phyloP scores from a whole-genome alignment of 306 rosid species.

The Pyrus communis region DNA sequence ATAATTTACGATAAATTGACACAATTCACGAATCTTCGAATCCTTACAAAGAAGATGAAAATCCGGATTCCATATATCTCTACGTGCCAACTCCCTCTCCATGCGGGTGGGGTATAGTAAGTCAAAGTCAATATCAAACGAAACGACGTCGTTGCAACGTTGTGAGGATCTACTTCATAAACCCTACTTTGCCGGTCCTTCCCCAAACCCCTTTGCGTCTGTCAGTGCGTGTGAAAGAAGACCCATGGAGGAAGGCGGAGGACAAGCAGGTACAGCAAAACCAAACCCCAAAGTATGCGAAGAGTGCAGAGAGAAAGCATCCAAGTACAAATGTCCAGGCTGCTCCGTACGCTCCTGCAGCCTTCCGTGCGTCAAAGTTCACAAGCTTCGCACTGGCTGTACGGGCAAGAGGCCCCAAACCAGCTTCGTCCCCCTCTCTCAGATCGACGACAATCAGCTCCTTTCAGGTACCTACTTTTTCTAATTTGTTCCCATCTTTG shows the following conservation, averaged over 20 bases:
- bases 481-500: not conserved
- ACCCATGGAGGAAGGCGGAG: slow-evolving; percentile 22
- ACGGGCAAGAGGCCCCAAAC: slow-evolving; percentile 66
- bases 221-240: not conserved
- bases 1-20: too few species aligned
- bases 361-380: slow-evolving; percentile 77
- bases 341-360: slow-evolving; percentile 76
- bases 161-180: too few species aligned
- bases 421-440: slow-evolving; percentile 62
- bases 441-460: slow-evolving; percentile 53
- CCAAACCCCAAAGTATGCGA: slow-evolving; percentile 28
- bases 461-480: slow-evolving; percentile 55
- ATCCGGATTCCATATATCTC: too few species aligned
- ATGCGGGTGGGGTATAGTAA: too few species aligned
- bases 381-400: slow-evolving; percentile 65
- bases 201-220: not conserved
- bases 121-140: too few species aligned
- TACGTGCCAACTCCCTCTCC: too few species aligned
- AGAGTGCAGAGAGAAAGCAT: slow-evolving; percentile 64
- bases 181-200: not conserved
- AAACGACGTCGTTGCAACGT: too few species aligned
- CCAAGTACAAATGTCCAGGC: slow-evolving; percentile 79
- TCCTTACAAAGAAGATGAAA: too few species aligned
- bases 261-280: slow-evolving; percentile 10
- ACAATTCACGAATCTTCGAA: too few species aligned